These are phyloP conservation scores for Jaltomata sinuosa DNA, from an alignment of 257 asterid species.

Conservation along the genomic window DNA sequence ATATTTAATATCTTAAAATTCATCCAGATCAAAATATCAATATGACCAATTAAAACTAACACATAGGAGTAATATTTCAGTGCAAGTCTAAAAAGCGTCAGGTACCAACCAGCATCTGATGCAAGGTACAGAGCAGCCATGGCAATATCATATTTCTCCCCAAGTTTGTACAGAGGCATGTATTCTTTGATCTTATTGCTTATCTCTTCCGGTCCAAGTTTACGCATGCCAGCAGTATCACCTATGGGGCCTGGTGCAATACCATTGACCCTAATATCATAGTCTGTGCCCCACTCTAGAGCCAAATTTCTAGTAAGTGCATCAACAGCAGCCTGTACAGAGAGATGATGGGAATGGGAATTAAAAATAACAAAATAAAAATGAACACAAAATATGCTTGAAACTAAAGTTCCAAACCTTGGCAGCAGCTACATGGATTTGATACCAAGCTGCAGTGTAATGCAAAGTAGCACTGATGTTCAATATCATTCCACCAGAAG, in stretches of 20 bases:
- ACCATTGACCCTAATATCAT: conserved; percentile 76
- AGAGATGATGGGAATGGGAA: not conserved
- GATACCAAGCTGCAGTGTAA: conserved; percentile 90
- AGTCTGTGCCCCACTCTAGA: conserved; percentile 87
- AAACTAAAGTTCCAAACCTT: conserved; percentile 37
- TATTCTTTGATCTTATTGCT: conserved; percentile 20
- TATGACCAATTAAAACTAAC: not conserved
- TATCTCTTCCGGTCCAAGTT: conserved; percentile 62
- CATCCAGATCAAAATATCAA: not conserved
- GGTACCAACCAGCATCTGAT: conserved; percentile 66
- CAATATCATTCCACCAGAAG: conserved; percentile 67
- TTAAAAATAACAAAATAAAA: not conserved
- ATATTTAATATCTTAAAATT: not conserved
- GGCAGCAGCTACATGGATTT: conserved; percentile 87
- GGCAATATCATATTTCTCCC: conserved; percentile 93
- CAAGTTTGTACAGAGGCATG: conserved; percentile 57
- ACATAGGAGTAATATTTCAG: not conserved
- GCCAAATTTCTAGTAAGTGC: conserved; percentile 76
- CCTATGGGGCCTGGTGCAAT: conserved; percentile 90
- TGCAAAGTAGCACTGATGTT: conserved; percentile 90
- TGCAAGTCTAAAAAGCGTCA: not conserved
- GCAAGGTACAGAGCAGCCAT: conserved; percentile 87
- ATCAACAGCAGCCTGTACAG: conserved; percentile 74
- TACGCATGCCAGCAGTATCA: conserved; percentile 66
- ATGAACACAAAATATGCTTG: not conserved